Conservation (phyloP, 148 eudicot species). For the Diospyros kaki region DNA sequence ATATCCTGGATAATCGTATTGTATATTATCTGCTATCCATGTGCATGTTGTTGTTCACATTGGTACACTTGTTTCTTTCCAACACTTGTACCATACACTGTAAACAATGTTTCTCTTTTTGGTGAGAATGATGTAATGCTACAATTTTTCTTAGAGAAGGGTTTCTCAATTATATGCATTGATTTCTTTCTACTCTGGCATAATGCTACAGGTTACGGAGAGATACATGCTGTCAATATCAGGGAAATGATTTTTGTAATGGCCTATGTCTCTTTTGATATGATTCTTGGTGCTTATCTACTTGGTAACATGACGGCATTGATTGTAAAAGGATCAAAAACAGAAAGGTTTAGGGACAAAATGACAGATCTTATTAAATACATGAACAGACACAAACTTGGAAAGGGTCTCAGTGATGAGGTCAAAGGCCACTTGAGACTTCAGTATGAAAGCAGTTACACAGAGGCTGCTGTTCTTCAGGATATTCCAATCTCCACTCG, state of each 20-base stretch:
- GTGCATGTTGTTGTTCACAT: not conserved
- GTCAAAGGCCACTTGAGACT: slow-evolving; percentile 37
- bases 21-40: not conserved
- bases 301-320: slow-evolving; percentile 47
- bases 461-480: slow-evolving; percentile 35
- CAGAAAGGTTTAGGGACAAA: slow-evolving; percentile 40
- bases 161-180: not conserved
- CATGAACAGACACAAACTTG: slow-evolving; percentile 37
- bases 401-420: slow-evolving; percentile 27
- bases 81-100: not conserved
- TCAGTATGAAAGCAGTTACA: slow-evolving; percentile 35
- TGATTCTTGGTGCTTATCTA: slow-evolving; percentile 45
- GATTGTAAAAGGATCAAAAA: slow-evolving; percentile 44
- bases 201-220: slow-evolving; percentile 38
- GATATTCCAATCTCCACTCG: slow-evolving; percentile 44
- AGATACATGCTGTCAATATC: slow-evolving; percentile 42
- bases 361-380: slow-evolving; percentile 40
- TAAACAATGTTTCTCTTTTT: not conserved
- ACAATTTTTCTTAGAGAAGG: not conserved
- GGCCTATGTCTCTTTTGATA: slow-evolving; percentile 41
- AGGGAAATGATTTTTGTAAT: slow-evolving; percentile 48
- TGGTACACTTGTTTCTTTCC: not conserved
- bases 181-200: not conserved
- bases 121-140: not conserved
- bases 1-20: not conserved